Base-by-base conservation (phyloP, 768 basidiomycete genomes). In the Mycena metata region DNA sequence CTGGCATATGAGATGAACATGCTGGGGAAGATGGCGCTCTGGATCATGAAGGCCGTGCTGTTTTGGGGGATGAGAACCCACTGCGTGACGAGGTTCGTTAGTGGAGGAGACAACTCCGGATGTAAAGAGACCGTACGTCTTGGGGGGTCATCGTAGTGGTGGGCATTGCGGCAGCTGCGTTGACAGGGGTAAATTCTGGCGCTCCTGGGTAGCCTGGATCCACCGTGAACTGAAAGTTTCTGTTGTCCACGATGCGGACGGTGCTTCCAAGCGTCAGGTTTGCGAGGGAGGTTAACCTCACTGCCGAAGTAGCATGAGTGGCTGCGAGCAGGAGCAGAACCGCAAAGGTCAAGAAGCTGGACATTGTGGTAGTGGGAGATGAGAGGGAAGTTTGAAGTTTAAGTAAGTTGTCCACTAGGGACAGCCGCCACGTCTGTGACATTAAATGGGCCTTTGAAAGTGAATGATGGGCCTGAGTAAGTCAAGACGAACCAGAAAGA, bases 1-100 rank as follows among this genome's bases (percentile, higher is more conserved):
- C 33, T 15, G 21, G 62, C 52, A 30, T 64, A 64, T 13, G 52
- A 64, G 5, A 64, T 35, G 11, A 64, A 64, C 62, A 64, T 64
- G 30, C 7, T 7, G 42, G 62, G 62, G 45, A 64, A 64, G 1
- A 47, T 21, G 21, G 35, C 62, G 26, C 62, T 64, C 35, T 64
- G 45, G 26, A 64, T 64, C 26, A 8, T 55, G 62, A 64, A 64
- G 24, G 62, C 56, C 4, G 5, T 16, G 43, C 21, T 26, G 54
- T 47, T 43, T 36, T 55, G 52, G 17, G 62, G 62, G 19, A 64
- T 33, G 6, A 64, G 52, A 39, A 56, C 46, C 62, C 62, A 64
- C 52, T 64, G 62, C 5, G 12, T 16, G 30, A 30, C 30, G 30
- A 3, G 30, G 30, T 17, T n/a, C 1, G 57, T 50, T 12, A 60